phyloP scores from a whole-genome alignment of 257 asterid species.

The Ilex asprella region DNA sequence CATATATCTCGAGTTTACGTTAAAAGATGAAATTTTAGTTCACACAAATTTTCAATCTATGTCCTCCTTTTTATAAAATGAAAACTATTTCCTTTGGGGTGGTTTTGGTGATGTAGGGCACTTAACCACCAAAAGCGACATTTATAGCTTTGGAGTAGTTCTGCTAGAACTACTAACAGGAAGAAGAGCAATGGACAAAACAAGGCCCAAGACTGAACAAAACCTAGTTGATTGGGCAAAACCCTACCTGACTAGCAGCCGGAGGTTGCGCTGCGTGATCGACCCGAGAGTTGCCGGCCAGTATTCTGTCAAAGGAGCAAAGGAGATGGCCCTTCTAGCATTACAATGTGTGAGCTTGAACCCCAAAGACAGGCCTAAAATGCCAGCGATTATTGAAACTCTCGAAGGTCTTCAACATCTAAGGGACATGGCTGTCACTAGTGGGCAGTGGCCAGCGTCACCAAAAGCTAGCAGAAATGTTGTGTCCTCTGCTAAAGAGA shows the following conservation, averaged over 20 bases:
- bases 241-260: constrained; percentile 57
- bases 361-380: constrained; percentile 84
- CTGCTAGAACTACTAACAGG: constrained; percentile 73
- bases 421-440: constrained; percentile 63
- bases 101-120: constrained; percentile 49
- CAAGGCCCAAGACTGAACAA: constrained; percentile 61
- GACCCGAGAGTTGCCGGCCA: constrained; percentile 80
- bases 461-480: constrained; percentile 30
- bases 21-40: too few species aligned
- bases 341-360: constrained; percentile 62
- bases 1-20: too few species aligned
- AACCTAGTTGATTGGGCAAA: constrained; percentile 68
- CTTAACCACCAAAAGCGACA: constrained; percentile 81
- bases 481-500: constrained; percentile 22
- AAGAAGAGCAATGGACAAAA: constrained; percentile 75
- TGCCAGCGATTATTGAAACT: constrained; percentile 72
- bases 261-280: constrained; percentile 57
- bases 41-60: too few species aligned
- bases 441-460: constrained; percentile 70
- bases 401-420: constrained; percentile 53
- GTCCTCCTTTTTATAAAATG: too few species aligned
- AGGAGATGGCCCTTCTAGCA: constrained; percentile 70
- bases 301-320: constrained; percentile 72
- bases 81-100: neutral
- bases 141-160: constrained; percentile 89